phyloP scores from a whole-genome alignment of 768 basidiomycete species.

The Tylopilus balloui region DNA sequence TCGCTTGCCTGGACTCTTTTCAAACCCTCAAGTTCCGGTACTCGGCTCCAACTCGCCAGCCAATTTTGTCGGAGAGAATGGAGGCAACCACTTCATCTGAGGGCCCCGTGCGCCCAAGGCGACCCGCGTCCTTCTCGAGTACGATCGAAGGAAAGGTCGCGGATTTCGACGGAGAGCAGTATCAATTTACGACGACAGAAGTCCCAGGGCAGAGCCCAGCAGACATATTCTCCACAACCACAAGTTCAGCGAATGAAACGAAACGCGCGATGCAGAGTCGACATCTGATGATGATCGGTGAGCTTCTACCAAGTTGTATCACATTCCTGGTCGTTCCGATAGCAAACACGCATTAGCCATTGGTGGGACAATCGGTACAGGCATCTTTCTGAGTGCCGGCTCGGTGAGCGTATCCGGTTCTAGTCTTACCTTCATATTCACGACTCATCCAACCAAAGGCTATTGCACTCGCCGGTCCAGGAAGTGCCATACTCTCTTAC shows the following conservation, averaged over 20 bases:
- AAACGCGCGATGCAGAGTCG: slow-evolving; percentile 39
- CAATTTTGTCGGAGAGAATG: not conserved
- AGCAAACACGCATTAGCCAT: slow-evolving; percentile 37
- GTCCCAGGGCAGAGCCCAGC: not conserved
- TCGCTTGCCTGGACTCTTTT: not conserved
- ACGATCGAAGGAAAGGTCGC: not conserved
- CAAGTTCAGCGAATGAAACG: slow-evolving; percentile 24
- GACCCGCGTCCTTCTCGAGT: slow-evolving; percentile 1
- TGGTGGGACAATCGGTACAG: slow-evolving; percentile 56
- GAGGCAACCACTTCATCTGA: not conserved
- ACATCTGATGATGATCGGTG: slow-evolving; percentile 42
- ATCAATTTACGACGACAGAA: not conserved
- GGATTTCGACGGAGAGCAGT: slow-evolving; percentile 3
- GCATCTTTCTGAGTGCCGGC: slow-evolving; percentile 58
- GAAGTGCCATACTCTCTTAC: slow-evolving; percentile 58
- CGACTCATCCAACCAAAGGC: slow-evolving; percentile 30
- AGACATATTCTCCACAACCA: slow-evolving; percentile 7
- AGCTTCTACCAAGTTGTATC: slow-evolving; percentile 1
- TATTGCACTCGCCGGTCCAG: slow-evolving; percentile 55
- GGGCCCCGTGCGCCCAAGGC: not conserved
- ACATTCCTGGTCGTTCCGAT: not conserved
- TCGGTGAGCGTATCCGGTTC: slow-evolving; percentile 32
- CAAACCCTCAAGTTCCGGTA: too few species aligned
- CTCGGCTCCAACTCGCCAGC: not conserved
- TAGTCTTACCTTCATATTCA: not conserved